Base-by-base conservation (phyloP, 202 grass and related monocot genomes). In the Dendrocalamus latiflorus region DNA sequence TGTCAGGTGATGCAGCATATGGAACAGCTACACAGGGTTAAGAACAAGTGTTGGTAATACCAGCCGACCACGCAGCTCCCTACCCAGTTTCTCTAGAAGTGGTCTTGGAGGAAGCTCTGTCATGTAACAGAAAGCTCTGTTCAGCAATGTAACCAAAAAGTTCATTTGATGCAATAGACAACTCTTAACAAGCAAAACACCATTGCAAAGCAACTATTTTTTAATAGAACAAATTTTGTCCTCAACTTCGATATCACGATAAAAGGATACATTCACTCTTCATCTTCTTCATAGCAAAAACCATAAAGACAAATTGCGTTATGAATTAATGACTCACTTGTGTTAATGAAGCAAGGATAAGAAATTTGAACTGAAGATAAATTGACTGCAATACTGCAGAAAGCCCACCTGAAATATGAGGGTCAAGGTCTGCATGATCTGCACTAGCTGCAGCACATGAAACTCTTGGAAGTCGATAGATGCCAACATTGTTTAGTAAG, bases 391-490 rank as follows among this genome's bases (percentile, higher is more conserved):
- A 63, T 34, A 65, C 26, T 65, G 59, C 4, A 90, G 36, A 51
- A 61, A 8, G 16, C 64, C 58, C 83, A 93, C 95, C 95, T 74
- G 92, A 89, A 88, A 98, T 74, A 79, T 20, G 48, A 78, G 95
- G 91, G 81, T 95, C 92, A 67, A 98, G 70, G 44, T 93, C 84
- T 62, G 91, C 89, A 79, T 98, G 80, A 65, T 98, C 92, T 67
- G 92, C 95, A 81, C 53, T 84, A 42, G 84, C 84, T 79, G 89
- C 86, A 74, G 95, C 95, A 88, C 92, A 93, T 30, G 95, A 98
- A 93, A 98, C 95, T 86, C 95, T 98, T 53, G 90, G 92, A 80
- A 98, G 91, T 14, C 51, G 85, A 47, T 85, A 93, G 63, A 98
- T 89, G 28, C 92, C 92, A 24, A 83, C 88, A 68, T 75, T 95